A percentile compares a stretch with the other conserved stretches of the same genome.
phyloP scores from a whole-genome alignment of 192 early-diverging fungal genomes.

The Borealophlyctis nickersoniae region DNA sequence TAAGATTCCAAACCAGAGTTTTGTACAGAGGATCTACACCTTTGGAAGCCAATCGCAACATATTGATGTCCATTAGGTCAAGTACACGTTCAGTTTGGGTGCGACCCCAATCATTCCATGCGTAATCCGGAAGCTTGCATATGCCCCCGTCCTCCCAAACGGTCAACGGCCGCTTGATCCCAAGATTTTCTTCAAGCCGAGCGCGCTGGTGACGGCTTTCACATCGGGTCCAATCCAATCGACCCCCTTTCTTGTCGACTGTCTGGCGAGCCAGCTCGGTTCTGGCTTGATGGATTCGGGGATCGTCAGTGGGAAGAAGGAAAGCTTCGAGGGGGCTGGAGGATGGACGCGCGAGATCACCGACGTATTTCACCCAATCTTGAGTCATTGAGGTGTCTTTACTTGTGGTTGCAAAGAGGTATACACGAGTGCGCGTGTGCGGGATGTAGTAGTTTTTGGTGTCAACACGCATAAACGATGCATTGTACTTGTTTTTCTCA shows the following conservation, averaged over 20 bases:
- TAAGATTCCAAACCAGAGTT: slow-evolving; percentile 46
- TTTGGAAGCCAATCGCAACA: slow-evolving; percentile 28
- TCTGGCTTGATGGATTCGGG: slow-evolving; percentile 37
- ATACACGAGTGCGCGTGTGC: slow-evolving; percentile 44
- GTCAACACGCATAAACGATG: slow-evolving; percentile 23
- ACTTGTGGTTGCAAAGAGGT: slow-evolving; percentile 33
- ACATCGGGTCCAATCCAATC: slow-evolving; percentile 42
- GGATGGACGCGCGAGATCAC: slow-evolving; percentile 25
- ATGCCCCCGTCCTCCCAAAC: slow-evolving; percentile 42
- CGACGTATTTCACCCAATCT: slow-evolving; percentile 30
- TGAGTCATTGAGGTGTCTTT: not conserved
- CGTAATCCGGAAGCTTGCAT: slow-evolving; percentile 26
- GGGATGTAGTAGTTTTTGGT: slow-evolving; percentile 50
- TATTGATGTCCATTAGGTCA: slow-evolving; percentile 44
- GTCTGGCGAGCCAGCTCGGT: slow-evolving; percentile 15
- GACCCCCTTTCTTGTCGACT: slow-evolving; percentile 1
- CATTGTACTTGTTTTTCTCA: slow-evolving; percentile 31
- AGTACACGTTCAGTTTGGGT: slow-evolving; percentile 42
- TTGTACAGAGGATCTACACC: slow-evolving; percentile 40
- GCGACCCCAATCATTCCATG: slow-evolving; percentile 42
- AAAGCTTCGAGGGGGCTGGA: slow-evolving; percentile 42
- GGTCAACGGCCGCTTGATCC: slow-evolving; percentile 38
- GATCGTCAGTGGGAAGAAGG: slow-evolving; percentile 40
- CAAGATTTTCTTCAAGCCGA: slow-evolving; percentile 36
- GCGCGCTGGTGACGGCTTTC: slow-evolving; percentile 37